Base-by-base conservation (phyloP, 306 rosid genomes). In the Trifolium subterraneum region DNA sequence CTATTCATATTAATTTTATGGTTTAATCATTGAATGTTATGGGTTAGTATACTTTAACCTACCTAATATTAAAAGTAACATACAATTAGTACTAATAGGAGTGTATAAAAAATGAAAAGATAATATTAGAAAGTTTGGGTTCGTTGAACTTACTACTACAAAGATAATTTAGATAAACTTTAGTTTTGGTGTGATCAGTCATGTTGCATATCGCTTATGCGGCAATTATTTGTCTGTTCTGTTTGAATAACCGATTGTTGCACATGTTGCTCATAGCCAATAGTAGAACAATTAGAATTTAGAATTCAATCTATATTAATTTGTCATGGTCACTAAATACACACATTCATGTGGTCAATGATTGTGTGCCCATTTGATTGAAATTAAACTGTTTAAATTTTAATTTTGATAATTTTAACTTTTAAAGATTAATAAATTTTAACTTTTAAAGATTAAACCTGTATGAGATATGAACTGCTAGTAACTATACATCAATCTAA, bases 161-260 rank as follows among this genome's bases (percentile, higher is more conserved):
- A 8, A 23, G 33, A 19, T 5, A 10, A 41, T 66, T 13, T 59
- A 27, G 65, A 60, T 60, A 60, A 60, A n/a, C 41, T 14, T 29
- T 27, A 8, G 71, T 8, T 23, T 66, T 25, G 4, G 4, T 23
- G 56, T 66, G 56, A 66, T 66, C 56, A 42, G 71, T 44, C 56
- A 66, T 42, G 56, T 66, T 42, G 55, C 71, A 66, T 66, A 41
- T 66, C 51, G 22, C 39, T 36, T 8, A 42, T 66, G 39, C 20
- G 41, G 65, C 20, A 29, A 14, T 14, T 6, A 60, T 14, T 60
- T 3, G 65, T 27, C 65, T 3, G 7, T 60, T 59, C 19, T 60
- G 20, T 60, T 60, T 36, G 2, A 1, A 36, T 13, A 27, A 62
- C 68, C 68, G 68, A 31, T 33, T 62, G 45, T 61, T 1, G 16